Evolutionary conservation across 306 rosid genomes (phyloP).

Genomic region (Trichosanthes truncata): DNA sequence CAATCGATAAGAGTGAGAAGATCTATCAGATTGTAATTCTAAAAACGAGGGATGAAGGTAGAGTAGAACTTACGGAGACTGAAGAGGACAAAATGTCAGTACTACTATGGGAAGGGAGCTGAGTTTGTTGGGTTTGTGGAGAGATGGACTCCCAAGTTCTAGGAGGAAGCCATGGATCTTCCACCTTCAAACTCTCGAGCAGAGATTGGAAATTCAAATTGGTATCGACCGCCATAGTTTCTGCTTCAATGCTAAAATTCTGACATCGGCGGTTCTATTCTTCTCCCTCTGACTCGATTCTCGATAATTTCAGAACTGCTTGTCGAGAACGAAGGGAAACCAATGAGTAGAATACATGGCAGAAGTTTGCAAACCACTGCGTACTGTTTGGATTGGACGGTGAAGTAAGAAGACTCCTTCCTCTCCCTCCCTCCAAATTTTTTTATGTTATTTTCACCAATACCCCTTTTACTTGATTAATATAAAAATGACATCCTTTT

Average conservation of each 20-base stretch:
- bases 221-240: conserved; percentile 31
- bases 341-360: background rate
- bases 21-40: background rate
- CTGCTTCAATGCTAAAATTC: background rate
- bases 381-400: background rate
- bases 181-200: conserved; percentile 51
- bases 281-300: background rate
- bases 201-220: conserved; percentile 33
- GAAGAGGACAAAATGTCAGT: conserved; percentile 20
- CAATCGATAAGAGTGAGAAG: background rate
- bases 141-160: conserved; percentile 66
- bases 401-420: background rate
- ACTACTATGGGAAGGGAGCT: conserved; percentile 15
- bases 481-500: background rate
- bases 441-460: background rate
- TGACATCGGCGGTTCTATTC: background rate
- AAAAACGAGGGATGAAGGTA: background rate
- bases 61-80: conserved; percentile 55
- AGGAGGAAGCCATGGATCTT: conserved; percentile 77
- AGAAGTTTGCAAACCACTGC: background rate
- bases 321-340: background rate
- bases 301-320: background rate
- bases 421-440: background rate
- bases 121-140: conserved; percentile 42
- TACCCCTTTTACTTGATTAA: background rate